These are phyloP conservation scores for Hemerocallis citrina DNA, from an alignment of 106 monocot genomes.

Conservation along the genomic window DNA sequence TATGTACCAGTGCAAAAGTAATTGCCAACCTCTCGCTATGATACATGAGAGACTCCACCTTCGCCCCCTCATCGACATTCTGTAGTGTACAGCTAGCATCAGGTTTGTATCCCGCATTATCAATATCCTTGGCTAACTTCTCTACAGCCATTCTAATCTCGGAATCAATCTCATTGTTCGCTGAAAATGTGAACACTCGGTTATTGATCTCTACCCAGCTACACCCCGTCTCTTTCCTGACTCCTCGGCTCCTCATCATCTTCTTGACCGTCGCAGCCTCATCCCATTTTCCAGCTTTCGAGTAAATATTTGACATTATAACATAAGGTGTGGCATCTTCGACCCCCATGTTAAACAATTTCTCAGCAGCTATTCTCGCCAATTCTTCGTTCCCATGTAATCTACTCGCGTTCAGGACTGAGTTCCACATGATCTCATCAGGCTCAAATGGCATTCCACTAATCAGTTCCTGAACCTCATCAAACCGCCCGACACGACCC, in stretches of 20 bases:
- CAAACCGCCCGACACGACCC: constrained; percentile 56
- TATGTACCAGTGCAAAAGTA: constrained; percentile 47
- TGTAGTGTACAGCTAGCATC: constrained; percentile 55
- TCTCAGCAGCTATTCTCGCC: constrained; percentile 40
- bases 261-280: constrained; percentile 62
- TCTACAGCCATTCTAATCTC: constrained; percentile 24
- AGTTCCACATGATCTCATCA: constrained; percentile 76
- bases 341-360: constrained; percentile 51
- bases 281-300: constrained; percentile 58
- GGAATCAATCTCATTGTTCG: constrained; percentile 33
- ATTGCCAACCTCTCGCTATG: constrained; percentile 87
- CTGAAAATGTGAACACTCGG: constrained; percentile 41
- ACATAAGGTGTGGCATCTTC: constrained; percentile 65
- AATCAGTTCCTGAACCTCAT: constrained; percentile 44
- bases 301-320: constrained; percentile 78
- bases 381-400: constrained; percentile 61
- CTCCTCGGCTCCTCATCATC: constrained; percentile 62
- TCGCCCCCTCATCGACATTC: constrained; percentile 51
- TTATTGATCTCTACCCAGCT: constrained; percentile 81
- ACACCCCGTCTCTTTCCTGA: constrained; percentile 63
- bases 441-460: constrained; percentile 50
- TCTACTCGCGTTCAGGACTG: constrained; percentile 74
- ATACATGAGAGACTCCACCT: constrained; percentile 55
- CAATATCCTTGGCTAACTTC: constrained; percentile 35
- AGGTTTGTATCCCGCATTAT: constrained; percentile 47